Evolutionary conservation across 371 early-diverging fungal species (phyloP).

Genomic region (Mucor circinelloides): DNA sequence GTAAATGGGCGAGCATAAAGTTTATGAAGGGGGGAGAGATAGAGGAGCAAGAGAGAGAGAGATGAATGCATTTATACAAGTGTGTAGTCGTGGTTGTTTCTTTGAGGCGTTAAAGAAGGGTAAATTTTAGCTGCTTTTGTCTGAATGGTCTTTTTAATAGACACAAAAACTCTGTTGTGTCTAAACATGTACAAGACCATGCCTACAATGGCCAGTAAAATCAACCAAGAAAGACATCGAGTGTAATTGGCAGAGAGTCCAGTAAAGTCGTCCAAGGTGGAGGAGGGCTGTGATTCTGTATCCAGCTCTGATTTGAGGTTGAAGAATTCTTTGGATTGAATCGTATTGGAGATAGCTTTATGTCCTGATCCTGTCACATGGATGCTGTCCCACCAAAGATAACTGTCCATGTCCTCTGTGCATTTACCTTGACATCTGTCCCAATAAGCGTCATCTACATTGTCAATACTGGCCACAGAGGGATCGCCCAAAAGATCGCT

Average conservation of each 20-base stretch:
- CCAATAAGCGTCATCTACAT: conserved; percentile 53
- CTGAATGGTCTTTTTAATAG: conserved; percentile 18
- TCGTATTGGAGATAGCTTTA: conserved; percentile 25
- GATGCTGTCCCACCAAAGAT: conserved; percentile 49
- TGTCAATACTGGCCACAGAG: conserved; percentile 25
- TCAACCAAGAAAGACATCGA: conserved; percentile 18
- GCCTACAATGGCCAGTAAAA: conserved; percentile 6
- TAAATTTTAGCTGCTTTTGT: conserved; percentile 15
- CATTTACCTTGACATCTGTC: conserved; percentile 46
- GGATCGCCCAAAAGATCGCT: conserved; percentile 40
- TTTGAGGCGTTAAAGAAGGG: not conserved
- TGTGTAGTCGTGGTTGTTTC: conserved; percentile 18
- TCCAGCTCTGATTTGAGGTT: not conserved
- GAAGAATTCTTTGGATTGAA: conserved; percentile 20
- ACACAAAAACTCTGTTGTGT: conserved; percentile 18
- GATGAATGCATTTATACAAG: conserved; percentile 13
- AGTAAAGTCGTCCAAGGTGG: not conserved
- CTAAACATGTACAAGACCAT: conserved; percentile 19
- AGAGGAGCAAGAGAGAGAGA: not conserved
- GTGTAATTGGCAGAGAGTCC: conserved; percentile 10
- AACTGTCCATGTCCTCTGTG: conserved; percentile 28
- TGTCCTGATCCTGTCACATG: conserved; percentile 50
- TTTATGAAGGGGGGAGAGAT: not conserved
- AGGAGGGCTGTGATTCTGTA: not conserved
- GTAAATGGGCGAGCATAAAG: conserved; percentile 1